These are phyloP conservation scores for Arachis hypogaea DNA, from an alignment of 306 rosid genomes.

Conservation along the genomic window DNA sequence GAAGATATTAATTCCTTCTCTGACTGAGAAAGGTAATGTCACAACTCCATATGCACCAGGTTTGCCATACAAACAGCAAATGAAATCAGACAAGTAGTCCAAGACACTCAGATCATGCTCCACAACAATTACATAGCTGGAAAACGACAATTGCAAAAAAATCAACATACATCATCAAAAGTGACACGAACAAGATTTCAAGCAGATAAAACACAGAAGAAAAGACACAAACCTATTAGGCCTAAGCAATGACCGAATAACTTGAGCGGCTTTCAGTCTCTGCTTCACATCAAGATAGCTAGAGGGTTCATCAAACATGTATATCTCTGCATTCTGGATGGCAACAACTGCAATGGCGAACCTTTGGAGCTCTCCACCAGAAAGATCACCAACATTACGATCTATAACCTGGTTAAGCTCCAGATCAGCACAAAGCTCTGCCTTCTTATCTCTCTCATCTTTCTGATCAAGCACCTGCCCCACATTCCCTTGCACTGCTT, in stretches of 20 bases:
- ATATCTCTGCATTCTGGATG: constrained; percentile 94
- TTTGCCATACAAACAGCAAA: constrained; percentile 97
- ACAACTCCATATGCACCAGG: constrained; percentile 99
- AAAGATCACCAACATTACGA: constrained; percentile 93
- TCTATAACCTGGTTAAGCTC: constrained; percentile 95
- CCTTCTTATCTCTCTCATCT: constrained; percentile 78
- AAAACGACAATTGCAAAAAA: constrained; percentile 36
- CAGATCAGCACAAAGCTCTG: constrained; percentile 76
- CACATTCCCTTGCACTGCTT: constrained; percentile 97
- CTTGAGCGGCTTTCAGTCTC: constrained; percentile 96
- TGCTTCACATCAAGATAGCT: constrained; percentile 98
- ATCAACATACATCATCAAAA: constrained; percentile 24
- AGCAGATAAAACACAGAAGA: constrained; percentile 6
- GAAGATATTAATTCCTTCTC: constrained; percentile 99
- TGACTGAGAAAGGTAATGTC: constrained; percentile 97
- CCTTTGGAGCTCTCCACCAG: constrained; percentile 99
- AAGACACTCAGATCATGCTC: constrained; percentile 99
- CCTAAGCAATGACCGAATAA: constrained; percentile 86
- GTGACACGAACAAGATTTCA: constrained; percentile 4
- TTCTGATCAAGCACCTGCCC: constrained; percentile 90
- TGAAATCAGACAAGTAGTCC: constrained; percentile 97
- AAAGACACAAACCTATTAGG: constrained; percentile 69
- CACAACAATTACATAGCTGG: constrained; percentile 97
- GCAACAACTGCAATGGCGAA: constrained; percentile 99
- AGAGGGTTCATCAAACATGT: constrained; percentile 98